Percentiles rank a stretch among this genome's conserved stretches.
Evolutionary conservation across 2,329 filamentous ascomycete species (phyloP).

Genomic region (Colletotrichum sp.): DNA sequence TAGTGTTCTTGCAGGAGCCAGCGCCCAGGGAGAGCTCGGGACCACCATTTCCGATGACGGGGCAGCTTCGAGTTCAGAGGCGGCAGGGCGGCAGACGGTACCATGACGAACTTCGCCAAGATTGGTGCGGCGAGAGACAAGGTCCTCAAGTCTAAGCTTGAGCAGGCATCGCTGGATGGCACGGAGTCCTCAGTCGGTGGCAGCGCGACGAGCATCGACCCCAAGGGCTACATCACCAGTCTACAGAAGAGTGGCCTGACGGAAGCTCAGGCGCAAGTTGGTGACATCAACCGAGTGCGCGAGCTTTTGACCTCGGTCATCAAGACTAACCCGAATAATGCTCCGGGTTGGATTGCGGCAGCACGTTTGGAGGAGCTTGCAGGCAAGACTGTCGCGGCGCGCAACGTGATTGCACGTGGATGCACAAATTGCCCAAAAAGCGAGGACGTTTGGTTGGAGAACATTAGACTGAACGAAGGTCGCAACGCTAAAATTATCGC

Average conservation of each 20-base stretch:
- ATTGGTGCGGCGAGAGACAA: slow-evolving; percentile 97
- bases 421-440: slow-evolving; percentile 92
- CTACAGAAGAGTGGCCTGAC: slow-evolving; percentile 81
- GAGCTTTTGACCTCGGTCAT: slow-evolving; percentile 95
- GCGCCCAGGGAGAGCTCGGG: slow-evolving; percentile 80
- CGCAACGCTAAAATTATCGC: slow-evolving; percentile 96
- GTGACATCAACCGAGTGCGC: slow-evolving; percentile 93
- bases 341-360: slow-evolving; percentile 94
- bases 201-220: slow-evolving; percentile 89
- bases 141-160: slow-evolving; percentile 90
- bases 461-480: slow-evolving; percentile 89
- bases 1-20: slow-evolving; percentile 87
- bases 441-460: slow-evolving; percentile 95
- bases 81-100: slow-evolving; percentile 76
- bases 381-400: slow-evolving; percentile 87
- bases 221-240: slow-evolving; percentile 94
- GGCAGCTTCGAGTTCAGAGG: slow-evolving; percentile 49
- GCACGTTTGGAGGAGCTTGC: slow-evolving; percentile 91
- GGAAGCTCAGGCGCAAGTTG: slow-evolving; percentile 82
- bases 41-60: slow-evolving; percentile 89
- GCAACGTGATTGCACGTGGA: slow-evolving; percentile 86
- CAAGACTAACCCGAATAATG: slow-evolving; percentile 94
- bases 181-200: slow-evolving; percentile 69
- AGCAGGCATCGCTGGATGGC: slow-evolving; percentile 80
- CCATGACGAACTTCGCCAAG: slow-evolving; percentile 97